Evolutionary conservation across 345 rosid species (phyloP), one percentile per base, ranked within the genome.

Genomic region (Viola odorata): DNA sequence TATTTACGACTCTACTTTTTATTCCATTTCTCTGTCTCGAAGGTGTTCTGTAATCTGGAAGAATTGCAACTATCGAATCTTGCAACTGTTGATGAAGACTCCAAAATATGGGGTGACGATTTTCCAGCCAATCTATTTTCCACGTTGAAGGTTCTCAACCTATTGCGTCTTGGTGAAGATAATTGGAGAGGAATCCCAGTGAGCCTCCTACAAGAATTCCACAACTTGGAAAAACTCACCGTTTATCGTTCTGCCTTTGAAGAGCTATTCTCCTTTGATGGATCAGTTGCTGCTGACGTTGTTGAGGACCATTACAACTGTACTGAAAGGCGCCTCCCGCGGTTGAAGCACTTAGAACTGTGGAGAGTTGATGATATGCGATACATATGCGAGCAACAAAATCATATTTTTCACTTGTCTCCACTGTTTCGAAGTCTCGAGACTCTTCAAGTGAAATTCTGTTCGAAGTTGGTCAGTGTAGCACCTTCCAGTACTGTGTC

Each of bases 31-130:
- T 23, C 32, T 23, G 32, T 23, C 2, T 23, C 32, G 1, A 23
- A 55, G 59, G 45, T 55, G 16, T 6, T 38, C 59, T 16, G 45
- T 5, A 55, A n/a, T 12, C 7, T 55, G 44, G 59, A 55, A 23
- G 45, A 55, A 55, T 14, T 55, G 45, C n/a, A 23, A 38, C 23
- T 55, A 14, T 5, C n/a, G n/a, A n/a, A n/a, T n/a, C n/a, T n/a
- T n/a, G n/a, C n/a, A n/a, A n/a, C n/a, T n/a, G n/a, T 23, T 40
- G 17, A 17, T 4, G 7, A 8, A 4, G 8, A 38, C 1, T 53
- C 57, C 0, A 53, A 12, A 9, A 53, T 53, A 0, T 36, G 57
- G 57, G 8, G 9, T n/a, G 10, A 8, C 40, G 39, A 23, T 23
- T 37, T 53, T 23, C 32, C 32, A 23, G 32, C 32, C 32, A 23